Conservation (phyloP, 2,329 filamentous ascomycete genomes). For the Capronia epimyces region DNA sequence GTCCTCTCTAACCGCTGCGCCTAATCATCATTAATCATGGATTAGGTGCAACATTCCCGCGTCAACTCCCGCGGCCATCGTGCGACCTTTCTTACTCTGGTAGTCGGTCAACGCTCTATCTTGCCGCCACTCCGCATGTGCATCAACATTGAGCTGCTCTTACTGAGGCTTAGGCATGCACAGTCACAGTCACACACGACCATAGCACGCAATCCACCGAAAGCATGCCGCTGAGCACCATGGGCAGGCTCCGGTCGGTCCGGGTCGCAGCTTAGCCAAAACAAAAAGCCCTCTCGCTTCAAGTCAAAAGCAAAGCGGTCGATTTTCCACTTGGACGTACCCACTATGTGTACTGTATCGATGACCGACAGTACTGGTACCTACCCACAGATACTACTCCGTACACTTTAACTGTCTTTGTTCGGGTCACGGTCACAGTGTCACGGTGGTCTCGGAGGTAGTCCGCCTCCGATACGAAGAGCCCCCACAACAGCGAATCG, state of each 20-base stretch:
- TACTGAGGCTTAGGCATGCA: no score
- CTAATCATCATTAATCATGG: no score
- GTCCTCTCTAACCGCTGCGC: no score
- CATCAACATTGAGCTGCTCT: no score
- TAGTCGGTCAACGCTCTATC: not conserved
- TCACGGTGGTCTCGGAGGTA: no score
- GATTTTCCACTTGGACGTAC: not conserved
- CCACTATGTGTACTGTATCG: no score
- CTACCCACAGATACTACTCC: not conserved
- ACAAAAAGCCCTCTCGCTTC: not conserved
- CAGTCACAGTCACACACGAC: no score
- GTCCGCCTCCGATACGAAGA: not conserved
- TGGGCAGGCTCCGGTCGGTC: slow-evolving; percentile 9
- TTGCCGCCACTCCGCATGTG: not conserved
- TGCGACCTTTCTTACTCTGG: not conserved
- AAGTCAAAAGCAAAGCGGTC: not conserved
- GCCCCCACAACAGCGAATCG: not conserved
- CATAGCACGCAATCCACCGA: no score
- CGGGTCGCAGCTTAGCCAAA: slow-evolving; percentile 9
- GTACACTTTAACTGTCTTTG: not conserved
- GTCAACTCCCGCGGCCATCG: not conserved
- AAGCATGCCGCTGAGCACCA: no score
- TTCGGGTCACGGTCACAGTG: not conserved
- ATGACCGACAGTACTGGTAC: no score
- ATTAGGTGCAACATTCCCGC: no score